These are phyloP conservation scores for Gracilaria caudata DNA, from an alignment of 23 red algal species.

Conservation along the genomic window DNA sequence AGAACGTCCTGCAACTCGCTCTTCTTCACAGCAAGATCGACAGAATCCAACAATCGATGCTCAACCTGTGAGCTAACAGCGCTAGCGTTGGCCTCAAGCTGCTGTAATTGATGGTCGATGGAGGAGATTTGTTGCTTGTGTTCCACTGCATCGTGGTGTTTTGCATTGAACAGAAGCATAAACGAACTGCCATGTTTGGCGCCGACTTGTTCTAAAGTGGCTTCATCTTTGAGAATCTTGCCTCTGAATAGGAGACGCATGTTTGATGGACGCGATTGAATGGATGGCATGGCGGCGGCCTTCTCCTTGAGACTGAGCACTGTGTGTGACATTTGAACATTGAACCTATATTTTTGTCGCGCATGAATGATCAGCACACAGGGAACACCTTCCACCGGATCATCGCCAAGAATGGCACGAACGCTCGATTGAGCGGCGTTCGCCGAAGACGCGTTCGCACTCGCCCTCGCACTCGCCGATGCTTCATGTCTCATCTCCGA, in stretches of 20 bases:
- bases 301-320: conserved; percentile 6
- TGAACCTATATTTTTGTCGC: not conserved
- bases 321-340: conserved; percentile 9
- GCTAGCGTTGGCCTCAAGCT: conserved; percentile 7
- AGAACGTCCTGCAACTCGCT: not conserved
- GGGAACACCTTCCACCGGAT: not conserved
- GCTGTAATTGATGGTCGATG: not conserved
- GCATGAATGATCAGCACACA: not conserved
- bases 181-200: conserved; percentile 6
- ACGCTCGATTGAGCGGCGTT: not conserved
- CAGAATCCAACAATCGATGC: conserved; percentile 2
- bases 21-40: conserved; percentile 9
- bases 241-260: conserved; percentile 24
- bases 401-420: not conserved
- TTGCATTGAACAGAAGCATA: conserved; percentile 34
- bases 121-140: not conserved
- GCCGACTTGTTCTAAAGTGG: not conserved
- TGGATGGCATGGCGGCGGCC: not conserved
- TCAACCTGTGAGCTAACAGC: not conserved
- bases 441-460: not conserved
- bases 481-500: not conserved
- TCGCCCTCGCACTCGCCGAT: not conserved
- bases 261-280: not conserved
- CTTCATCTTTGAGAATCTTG: conserved; percentile 18
- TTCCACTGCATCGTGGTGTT: conserved; percentile 30